Percentiles rank a stretch among this genome's conserved stretches.
Evolutionary conservation across 345 rosid genomes (phyloP).

Genomic region (Atalantia buxifolia): DNA sequence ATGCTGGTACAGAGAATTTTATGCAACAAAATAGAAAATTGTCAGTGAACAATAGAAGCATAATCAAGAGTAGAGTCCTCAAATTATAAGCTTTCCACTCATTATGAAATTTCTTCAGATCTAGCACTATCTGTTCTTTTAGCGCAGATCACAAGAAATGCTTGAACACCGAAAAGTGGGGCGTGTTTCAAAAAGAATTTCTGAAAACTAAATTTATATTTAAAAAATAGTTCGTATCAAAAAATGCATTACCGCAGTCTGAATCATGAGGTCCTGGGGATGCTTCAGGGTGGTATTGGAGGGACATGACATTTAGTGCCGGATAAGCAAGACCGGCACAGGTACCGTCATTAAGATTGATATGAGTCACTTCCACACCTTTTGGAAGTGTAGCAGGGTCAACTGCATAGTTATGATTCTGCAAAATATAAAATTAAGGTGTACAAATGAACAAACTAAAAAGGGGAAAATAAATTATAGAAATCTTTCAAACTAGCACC

Average conservation of each 20-base stretch:
- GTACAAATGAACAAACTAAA: not conserved
- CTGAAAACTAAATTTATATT: not conserved
- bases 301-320: constrained; percentile 71
- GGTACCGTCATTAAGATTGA: constrained; percentile 93
- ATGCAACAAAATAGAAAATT: not conserved
- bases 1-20: not conserved
- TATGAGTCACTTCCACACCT: constrained; percentile 87
- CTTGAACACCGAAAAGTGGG: not conserved
- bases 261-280: constrained; percentile 99
- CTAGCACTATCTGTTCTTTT: not conserved
- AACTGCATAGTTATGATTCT: constrained; percentile 97
- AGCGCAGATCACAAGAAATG: not conserved
- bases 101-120: not conserved
- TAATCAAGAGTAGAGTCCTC: too few species aligned
- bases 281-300: constrained; percentile 96
- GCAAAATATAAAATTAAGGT: constrained; percentile 23
- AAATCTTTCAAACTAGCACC: not conserved
- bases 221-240: not conserved
- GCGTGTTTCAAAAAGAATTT: not conserved
- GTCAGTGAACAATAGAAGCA: not conserved
- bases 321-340: constrained; percentile 94
- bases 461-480: not conserved
- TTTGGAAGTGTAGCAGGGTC: constrained; percentile 84
- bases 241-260: constrained; percentile 47
- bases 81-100: not conserved